These are phyloP conservation scores for Aspergillus glaucus DNA, from an alignment of 2,329 filamentous ascomycete species.

Conservation along the genomic window DNA sequence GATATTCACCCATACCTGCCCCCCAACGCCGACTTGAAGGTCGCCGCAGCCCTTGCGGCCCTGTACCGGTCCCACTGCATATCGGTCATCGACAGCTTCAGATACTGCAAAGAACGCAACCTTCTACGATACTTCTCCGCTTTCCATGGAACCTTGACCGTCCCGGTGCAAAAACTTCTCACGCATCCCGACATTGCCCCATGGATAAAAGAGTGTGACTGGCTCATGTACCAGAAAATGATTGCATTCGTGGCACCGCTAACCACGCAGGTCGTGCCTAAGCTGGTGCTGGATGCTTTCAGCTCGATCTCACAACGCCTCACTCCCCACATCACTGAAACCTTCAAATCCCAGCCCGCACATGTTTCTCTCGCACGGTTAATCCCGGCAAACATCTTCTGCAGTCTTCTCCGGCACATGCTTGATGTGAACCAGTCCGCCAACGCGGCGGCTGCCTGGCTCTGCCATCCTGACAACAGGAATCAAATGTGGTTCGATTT, in stretches of 20 bases:
- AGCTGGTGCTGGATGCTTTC: constrained; percentile 77
- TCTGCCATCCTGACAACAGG: constrained; percentile 80
- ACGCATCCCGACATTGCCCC: constrained; percentile 71
- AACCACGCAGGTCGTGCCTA: constrained; percentile 84
- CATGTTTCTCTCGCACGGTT: constrained; percentile 86
- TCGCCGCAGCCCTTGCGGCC: constrained; percentile 76
- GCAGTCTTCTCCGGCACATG: constrained; percentile 75
- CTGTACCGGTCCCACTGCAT: constrained; percentile 93
- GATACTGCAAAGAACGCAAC: constrained; percentile 93
- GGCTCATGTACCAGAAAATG: constrained; percentile 94
- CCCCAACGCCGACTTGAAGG: constrained; percentile 73
- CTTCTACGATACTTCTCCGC: constrained; percentile 93
- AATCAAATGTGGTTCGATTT: constrained; percentile 96
- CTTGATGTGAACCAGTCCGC: constrained; percentile 88
- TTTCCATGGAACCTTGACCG: constrained; percentile 92
- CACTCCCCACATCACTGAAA: constrained; percentile 72
- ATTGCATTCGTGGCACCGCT: constrained; percentile 85
- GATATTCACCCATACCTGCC: constrained; percentile 77
- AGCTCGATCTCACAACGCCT: constrained; percentile 78
- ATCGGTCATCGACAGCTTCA: constrained; percentile 88
- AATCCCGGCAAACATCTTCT: constrained; percentile 81
- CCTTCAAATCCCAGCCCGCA: constrained; percentile 75
- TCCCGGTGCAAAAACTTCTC: constrained; percentile 91
- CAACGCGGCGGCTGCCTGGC: constrained; percentile 86
- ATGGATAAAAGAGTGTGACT: constrained; percentile 96